Evolutionary conservation across 179 eudicot genomes (phyloP).

Genomic region (Sideroxylon spinosum): DNA sequence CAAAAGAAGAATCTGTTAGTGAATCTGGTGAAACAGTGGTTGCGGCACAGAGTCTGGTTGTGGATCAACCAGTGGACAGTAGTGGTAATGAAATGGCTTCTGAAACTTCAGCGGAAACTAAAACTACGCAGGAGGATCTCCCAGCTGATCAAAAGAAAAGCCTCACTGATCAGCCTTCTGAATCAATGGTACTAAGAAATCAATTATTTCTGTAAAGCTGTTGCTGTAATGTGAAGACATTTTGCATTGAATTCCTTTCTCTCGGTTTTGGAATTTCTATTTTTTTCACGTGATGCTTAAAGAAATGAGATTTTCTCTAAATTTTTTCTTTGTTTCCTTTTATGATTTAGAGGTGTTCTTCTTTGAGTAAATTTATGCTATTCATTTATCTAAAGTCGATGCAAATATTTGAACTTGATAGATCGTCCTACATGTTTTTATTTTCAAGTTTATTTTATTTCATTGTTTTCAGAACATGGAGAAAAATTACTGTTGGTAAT

Average conservation of each 20-base stretch:
- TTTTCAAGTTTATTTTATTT: background rate
- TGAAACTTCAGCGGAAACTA: conserved; percentile 34
- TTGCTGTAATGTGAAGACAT: background rate
- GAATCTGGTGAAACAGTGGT: conserved; percentile 32
- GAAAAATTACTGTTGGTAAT: background rate
- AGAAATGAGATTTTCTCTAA: background rate
- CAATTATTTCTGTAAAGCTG: background rate
- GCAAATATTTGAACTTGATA: background rate
- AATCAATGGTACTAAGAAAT: conserved; percentile 38
- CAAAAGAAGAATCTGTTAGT: conserved; percentile 27
- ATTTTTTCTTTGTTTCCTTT: background rate
- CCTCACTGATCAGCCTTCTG: conserved; percentile 28
- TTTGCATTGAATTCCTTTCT: background rate
- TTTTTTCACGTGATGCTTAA: background rate
- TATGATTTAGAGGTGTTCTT: background rate
- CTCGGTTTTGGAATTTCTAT: background rate
- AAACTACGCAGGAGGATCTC: conserved; percentile 23
- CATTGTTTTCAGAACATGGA: background rate
- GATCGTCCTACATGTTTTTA: background rate
- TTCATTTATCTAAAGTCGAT: background rate
- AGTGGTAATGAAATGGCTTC: conserved; percentile 26
- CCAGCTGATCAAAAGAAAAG: conserved; percentile 24
- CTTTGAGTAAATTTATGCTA: background rate
- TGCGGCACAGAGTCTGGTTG: conserved; percentile 27
- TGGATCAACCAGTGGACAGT: conserved; percentile 30